Evolutionary conservation across 73 alveolate genomes (phyloP), one percentile per base, ranked within the genome.

Genomic region (Urostyla sp.): DNA sequence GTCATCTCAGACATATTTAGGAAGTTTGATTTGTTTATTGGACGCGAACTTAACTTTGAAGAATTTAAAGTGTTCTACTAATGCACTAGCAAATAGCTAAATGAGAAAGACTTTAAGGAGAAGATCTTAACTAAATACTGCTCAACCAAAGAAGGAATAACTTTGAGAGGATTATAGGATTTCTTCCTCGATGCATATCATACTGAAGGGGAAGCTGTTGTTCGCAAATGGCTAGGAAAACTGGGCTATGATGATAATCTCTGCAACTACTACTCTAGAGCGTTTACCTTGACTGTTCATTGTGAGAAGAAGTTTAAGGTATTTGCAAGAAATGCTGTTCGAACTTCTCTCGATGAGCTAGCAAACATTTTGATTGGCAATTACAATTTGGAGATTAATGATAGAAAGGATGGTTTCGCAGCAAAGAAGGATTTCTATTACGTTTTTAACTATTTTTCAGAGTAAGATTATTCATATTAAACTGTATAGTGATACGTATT

Each of bases 21-120:
- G 84, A 97, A 97, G 86, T 94, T 95, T 89, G 99, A 97, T 93
- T 85, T 94, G 91, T 84, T 94, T 52, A 84, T 97, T 40, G 91
- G 92, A 40, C 87, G 97, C 84, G 96, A 93, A 52, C 78, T 97
- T 38, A 51, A 92, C 49, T 94, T 55, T 69, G 84, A 74, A 27
- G 98, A 97, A 75, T 97, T 96, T 78, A 93, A 90, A 82, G 93
- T 88, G 40, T 85, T 97, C 77, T 90, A 90, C 67, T 95, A 88
- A 69, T 88, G 97, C 76, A 85, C 94, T 15, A 93, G 93, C 31
- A 90, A 84, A 37, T 43, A 74, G 32, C 75, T 87, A 49, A 57
- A 85, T 51, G 96, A 95, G 66, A 72, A 78, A 31, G 95, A 96
- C 61, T 94, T 94, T 78, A 73, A 94, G 72, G 53, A 67, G 26